These are phyloP conservation scores for Phialocephala sp. DNA, from an alignment of 2,329 filamentous ascomycete species.

Conservation along the genomic window DNA sequence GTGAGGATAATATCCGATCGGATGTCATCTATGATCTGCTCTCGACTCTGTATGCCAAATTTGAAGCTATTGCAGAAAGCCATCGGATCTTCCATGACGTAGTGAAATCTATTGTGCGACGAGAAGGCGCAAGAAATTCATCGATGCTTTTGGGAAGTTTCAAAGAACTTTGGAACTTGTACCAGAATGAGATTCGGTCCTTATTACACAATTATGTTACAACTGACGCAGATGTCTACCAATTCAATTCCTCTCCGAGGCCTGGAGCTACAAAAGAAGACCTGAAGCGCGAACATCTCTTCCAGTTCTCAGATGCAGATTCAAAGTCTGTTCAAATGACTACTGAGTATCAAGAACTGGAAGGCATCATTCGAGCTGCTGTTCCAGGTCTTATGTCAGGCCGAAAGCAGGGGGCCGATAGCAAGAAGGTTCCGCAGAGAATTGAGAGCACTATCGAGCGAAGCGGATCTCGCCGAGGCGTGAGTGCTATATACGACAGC, in stretches of 20 bases:
- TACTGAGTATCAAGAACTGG: constrained; percentile 85
- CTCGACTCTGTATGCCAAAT: constrained; percentile 93
- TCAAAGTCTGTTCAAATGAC: constrained; percentile 78
- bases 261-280: constrained; percentile 43
- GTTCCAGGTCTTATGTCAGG: constrained; percentile 90
- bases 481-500: constrained; percentile 43
- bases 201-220: constrained; percentile 95
- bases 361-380: constrained; percentile 86
- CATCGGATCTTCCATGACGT: constrained; percentile 94
- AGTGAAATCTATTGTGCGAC: constrained; percentile 81
- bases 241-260: constrained; percentile 69
- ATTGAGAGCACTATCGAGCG: constrained; percentile 48
- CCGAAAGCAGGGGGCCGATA: constrained; percentile 53
- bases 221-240: constrained; percentile 80
- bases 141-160: constrained; percentile 81
- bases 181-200: constrained; percentile 96
- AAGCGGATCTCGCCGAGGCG: constrained; percentile 38
- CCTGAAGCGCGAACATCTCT: constrained; percentile 60
- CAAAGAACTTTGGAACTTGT: constrained; percentile 96
- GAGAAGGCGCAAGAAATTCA: constrained; percentile 72
- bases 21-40: constrained; percentile 91
- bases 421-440: constrained; percentile 47
- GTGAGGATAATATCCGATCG: constrained; percentile 77
- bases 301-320: constrained; percentile 86
- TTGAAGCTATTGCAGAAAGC: constrained; percentile 94